Percentiles rank a stretch among this genome's conserved stretches.
These are phyloP conservation scores for Xylariomycetidae sp. DNA, from an alignment of 2,329 filamentous ascomycete species.

Conservation along the genomic window DNA sequence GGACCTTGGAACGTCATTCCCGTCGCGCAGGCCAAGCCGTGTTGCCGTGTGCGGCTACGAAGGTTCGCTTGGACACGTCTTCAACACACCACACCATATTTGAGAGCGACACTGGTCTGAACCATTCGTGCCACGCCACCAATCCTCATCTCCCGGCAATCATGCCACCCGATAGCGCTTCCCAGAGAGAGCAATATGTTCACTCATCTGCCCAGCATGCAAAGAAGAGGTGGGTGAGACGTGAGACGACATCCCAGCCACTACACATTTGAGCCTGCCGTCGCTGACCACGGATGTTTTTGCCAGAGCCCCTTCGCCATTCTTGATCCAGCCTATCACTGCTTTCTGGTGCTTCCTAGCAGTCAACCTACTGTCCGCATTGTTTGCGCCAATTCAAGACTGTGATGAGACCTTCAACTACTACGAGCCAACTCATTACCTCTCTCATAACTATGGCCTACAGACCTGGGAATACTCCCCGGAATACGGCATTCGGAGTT, in stretches of 20 bases:
- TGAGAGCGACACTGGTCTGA: no score
- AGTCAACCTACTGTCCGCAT: constrained; percentile 68
- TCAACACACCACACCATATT: no score
- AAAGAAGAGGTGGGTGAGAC: constrained; percentile 24
- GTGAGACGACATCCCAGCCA: no score
- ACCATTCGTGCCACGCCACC: no score
- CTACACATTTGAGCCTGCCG: no score
- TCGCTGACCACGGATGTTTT: constrained; percentile 6
- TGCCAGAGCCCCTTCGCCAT: constrained; percentile 44
- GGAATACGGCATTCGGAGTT: constrained; percentile 89
- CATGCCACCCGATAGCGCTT: constrained; percentile 17
- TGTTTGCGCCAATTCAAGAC: constrained; percentile 88
- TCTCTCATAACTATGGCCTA: constrained; percentile 84
- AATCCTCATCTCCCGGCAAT: constrained; percentile 1
- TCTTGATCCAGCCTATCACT: constrained; percentile 63
- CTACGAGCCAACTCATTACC: constrained; percentile 95
- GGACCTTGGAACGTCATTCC: no score
- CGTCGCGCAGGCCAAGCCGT: no score
- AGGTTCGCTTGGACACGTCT: no score
- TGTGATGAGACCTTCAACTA: constrained; percentile 99
- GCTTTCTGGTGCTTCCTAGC: constrained; percentile 76
- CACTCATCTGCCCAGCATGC: constrained; percentile 26
- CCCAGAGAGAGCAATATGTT: constrained; percentile 16
- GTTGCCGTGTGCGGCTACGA: no score
- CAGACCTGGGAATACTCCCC: constrained; percentile 99